These are phyloP conservation scores for Calonectria pteridis DNA, from an alignment of 2,329 filamentous ascomycete species.

Conservation along the genomic window DNA sequence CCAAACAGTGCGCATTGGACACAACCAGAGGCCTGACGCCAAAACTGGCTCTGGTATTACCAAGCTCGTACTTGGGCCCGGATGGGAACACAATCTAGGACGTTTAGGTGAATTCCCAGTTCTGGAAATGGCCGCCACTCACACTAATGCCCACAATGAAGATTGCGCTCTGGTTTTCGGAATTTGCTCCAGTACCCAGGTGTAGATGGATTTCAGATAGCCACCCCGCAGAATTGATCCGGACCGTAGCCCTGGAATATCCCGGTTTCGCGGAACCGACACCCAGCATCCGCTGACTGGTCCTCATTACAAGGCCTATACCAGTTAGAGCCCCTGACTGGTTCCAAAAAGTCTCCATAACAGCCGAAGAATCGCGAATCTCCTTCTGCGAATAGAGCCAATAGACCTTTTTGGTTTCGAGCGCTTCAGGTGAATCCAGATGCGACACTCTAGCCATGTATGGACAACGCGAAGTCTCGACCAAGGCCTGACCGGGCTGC, in stretches of 20 bases:
- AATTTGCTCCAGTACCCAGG: not conserved
- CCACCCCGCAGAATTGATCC: slow-evolving; percentile 2
- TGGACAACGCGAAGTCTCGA: not conserved
- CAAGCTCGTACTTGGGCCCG: not conserved
- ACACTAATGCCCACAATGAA: not conserved
- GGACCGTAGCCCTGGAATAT: not conserved
- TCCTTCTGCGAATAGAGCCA: slow-evolving; percentile 16
- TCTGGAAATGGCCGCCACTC: not conserved
- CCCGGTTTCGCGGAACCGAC: not conserved
- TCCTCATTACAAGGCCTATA: not conserved
- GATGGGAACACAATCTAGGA: not conserved
- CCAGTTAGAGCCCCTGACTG: not conserved
- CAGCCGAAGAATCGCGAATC: not conserved
- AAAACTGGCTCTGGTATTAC: not conserved
- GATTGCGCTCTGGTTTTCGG: not conserved
- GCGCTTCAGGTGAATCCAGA: not conserved
- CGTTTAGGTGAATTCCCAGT: not conserved
- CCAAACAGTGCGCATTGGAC: not conserved
- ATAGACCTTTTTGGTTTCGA: not conserved
- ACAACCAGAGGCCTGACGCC: not conserved
- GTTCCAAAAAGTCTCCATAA: slow-evolving; percentile 16
- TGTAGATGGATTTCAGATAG: not conserved
- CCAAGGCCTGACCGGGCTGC: not conserved
- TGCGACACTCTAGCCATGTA: slow-evolving; percentile 1
- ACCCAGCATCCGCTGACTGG: slow-evolving; percentile 9